phyloP scores from a whole-genome alignment of 75 land plant species.

The Ceratopteris richardii region DNA sequence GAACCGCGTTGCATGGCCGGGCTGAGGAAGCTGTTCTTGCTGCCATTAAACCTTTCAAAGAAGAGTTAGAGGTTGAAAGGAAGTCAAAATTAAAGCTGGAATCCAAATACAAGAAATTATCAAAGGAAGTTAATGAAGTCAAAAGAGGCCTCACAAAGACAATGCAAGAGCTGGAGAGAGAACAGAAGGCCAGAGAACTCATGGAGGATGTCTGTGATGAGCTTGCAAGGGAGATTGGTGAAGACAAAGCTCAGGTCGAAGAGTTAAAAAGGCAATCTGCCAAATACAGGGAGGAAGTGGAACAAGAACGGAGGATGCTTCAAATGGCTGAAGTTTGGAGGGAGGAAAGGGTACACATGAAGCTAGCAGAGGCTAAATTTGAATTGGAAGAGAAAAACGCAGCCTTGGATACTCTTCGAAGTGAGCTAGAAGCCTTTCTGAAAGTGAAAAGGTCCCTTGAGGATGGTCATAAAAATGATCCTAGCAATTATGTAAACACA shows the following conservation, averaged over 20 bases:
- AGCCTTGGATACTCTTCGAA: constrained; percentile 49
- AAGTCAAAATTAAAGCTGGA: constrained; percentile 60
- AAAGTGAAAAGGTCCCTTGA: background rate
- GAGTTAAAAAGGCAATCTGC: constrained; percentile 4
- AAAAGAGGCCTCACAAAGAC: constrained; percentile 46
- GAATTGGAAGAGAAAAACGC: constrained; percentile 19
- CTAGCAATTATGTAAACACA: too few species aligned
- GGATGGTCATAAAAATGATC: too few species aligned
- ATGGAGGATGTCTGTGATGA: constrained; percentile 3
- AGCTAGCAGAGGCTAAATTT: background rate
- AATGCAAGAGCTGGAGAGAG: constrained; percentile 56
- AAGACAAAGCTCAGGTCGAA: background rate
- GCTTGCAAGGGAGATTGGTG: constrained; percentile 2
- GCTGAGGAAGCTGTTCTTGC: constrained; percentile 41
- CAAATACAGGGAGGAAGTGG: constrained; percentile 67
- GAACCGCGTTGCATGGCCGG: constrained; percentile 41
- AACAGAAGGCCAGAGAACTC: constrained; percentile 9
- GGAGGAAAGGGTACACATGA: constrained; percentile 3
- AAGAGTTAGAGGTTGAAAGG: constrained; percentile 33
- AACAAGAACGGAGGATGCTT: background rate
- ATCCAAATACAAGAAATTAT: constrained; percentile 55
- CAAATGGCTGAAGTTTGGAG: background rate
- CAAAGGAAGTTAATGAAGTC: constrained; percentile 54
- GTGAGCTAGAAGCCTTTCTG: constrained; percentile 43
- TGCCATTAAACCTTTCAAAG: constrained; percentile 47